phyloP scores from a whole-genome alignment of 805 yeast species.

The Metschnikowia aberdeeniae region DNA sequence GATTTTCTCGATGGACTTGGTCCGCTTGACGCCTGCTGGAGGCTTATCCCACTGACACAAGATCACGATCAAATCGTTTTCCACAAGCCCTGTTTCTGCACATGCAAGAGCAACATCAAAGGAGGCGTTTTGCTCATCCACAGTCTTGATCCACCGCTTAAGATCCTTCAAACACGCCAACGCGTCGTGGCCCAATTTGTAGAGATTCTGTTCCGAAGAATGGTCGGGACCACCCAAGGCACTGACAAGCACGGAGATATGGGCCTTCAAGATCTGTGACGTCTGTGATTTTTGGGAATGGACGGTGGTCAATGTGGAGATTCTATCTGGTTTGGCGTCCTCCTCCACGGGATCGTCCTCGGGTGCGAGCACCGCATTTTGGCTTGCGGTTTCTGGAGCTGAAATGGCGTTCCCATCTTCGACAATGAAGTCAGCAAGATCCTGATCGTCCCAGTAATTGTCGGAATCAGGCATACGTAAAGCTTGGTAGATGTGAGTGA shows the following conservation, averaged over 20 bases:
- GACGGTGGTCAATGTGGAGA: conserved; percentile 18
- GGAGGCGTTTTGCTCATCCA: conserved; percentile 66
- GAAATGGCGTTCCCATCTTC: conserved; percentile 18
- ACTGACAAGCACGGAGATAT: conserved; percentile 74
- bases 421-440: conserved; percentile 36
- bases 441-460: conserved; percentile 20
- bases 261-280: conserved; percentile 53
- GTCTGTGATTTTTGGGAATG: conserved; percentile 33
- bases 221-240: conserved; percentile 91
- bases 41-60: conserved; percentile 66
- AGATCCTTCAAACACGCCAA: conserved; percentile 81
- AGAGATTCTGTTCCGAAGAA: conserved; percentile 51
- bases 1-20: conserved; percentile 47
- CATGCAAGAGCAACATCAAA: conserved; percentile 87
- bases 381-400: neutral
- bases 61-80: conserved; percentile 70
- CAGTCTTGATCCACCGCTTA: conserved; percentile 80
- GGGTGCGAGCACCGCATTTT: neutral
- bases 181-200: conserved; percentile 85
- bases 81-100: conserved; percentile 70
- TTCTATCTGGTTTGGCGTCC: conserved; percentile 7
- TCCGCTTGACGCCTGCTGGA: conserved; percentile 19
- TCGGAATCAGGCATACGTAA: conserved; percentile 1
- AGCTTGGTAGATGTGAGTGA: neutral
- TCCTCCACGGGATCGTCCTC: conserved; percentile 16